A percentile compares a stretch with the other conserved stretches of the same genome.
phyloP scores from a whole-genome alignment of 1,284 basidiomycete genomes.

The Ustilago bromivora region DNA sequence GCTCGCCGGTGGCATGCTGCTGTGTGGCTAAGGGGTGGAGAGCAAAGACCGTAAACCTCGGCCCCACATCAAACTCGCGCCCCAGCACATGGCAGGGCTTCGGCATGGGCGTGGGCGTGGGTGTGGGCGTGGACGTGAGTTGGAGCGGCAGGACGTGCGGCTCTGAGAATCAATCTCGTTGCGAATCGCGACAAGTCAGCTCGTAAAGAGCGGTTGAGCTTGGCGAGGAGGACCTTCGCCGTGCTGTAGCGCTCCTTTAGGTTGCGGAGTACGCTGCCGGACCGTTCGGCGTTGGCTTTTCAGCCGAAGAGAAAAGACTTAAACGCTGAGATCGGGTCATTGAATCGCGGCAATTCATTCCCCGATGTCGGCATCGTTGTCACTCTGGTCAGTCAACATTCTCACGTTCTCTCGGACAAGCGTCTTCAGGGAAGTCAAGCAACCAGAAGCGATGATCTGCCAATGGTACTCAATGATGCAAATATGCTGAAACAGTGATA shows the following conservation, averaged over 20 bases:
- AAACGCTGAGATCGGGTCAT: neutral
- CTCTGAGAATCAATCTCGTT: neutral
- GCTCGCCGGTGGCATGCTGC: neutral
- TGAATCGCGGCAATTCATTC: neutral
- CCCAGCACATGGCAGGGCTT: neutral
- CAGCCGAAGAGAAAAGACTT: neutral
- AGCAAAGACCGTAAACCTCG: conserved; percentile 2
- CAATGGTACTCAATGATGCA: neutral
- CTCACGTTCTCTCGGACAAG: too few relatives aligned
- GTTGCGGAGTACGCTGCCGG: neutral
- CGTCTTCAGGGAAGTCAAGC: too few relatives aligned
- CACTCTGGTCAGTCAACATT: too few relatives aligned
- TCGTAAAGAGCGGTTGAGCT: neutral
- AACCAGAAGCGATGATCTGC: too few relatives aligned
- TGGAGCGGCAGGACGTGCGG: neutral
- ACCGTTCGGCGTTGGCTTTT: neutral
- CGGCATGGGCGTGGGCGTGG: too few relatives aligned
- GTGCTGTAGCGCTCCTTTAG: neutral
- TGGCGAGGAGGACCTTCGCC: neutral
- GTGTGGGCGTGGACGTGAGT: too few relatives aligned
- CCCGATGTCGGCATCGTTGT: too few relatives aligned
- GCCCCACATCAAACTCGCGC: conserved; percentile 1
- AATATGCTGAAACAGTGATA: neutral
- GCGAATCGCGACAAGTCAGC: neutral
- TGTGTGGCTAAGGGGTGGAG: neutral